Evolutionary conservation across 1,284 basidiomycete species (phyloP).

Genomic region (Paramarasmius palmivorus): DNA sequence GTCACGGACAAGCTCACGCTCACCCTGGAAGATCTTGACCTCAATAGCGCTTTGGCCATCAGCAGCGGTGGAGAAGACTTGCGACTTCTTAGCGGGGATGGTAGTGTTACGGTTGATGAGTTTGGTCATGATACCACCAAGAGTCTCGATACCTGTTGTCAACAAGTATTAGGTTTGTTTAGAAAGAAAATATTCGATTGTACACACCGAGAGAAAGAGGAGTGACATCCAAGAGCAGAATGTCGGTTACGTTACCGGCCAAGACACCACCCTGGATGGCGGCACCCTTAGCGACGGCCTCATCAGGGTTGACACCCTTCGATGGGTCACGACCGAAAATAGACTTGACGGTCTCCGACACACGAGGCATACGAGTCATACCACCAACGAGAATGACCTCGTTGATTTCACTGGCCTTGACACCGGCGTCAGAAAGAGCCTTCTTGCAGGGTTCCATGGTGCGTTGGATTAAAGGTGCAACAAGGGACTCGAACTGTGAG

Average conservation of each 20-base stretch:
- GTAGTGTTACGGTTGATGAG: slow-evolving; percentile 97
- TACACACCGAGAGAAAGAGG: slow-evolving; percentile 83
- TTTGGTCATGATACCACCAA: slow-evolving; percentile 98
- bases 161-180: no score
- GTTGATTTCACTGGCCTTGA: slow-evolving; percentile 91
- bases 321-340: slow-evolving; percentile 95
- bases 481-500: slow-evolving; percentile 88
- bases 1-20: slow-evolving; percentile 95
- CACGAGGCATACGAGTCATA: slow-evolving; percentile 97
- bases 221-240: slow-evolving; percentile 94
- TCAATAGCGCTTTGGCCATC: slow-evolving; percentile 96
- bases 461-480: slow-evolving; percentile 81
- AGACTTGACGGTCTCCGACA: slow-evolving; percentile 87
- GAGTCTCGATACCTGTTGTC: slow-evolving; percentile 89
- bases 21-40: slow-evolving; percentile 98
- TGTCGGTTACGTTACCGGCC: slow-evolving; percentile 95
- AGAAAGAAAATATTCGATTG: background rate
- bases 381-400: slow-evolving; percentile 98
- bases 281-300: slow-evolving; percentile 92
- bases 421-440: slow-evolving; percentile 87
- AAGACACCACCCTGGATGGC: slow-evolving; percentile 95
- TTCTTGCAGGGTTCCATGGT: slow-evolving; percentile 98
- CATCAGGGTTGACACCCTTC: slow-evolving; percentile 98
- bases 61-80: slow-evolving; percentile 97
- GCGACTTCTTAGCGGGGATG: slow-evolving; percentile 99